phyloP scores from a whole-genome alignment of 495 filamentous ascomycete genomes.

The Polyplosphaeria fusca region DNA sequence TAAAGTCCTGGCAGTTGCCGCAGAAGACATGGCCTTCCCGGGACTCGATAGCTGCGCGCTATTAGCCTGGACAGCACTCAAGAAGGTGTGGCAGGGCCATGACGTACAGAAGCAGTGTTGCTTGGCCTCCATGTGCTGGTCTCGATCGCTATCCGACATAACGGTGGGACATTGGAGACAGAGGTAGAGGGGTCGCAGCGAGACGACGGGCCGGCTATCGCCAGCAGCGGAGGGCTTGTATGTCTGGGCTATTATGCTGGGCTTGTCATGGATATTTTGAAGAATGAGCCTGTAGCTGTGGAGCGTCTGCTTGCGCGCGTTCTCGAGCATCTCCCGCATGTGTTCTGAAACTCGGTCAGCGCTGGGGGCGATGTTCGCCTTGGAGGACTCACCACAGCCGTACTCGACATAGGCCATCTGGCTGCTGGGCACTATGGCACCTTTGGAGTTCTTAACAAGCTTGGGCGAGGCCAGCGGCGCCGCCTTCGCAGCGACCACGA shows the following conservation, averaged over 20 bases:
- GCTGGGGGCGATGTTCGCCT: neutral
- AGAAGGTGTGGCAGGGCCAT: no score
- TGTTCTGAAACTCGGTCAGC: constrained; percentile 35
- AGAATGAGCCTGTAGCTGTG: constrained; percentile 37
- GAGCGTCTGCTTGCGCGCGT: constrained; percentile 32
- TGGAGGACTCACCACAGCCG: constrained; percentile 35
- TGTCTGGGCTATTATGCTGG: constrained; percentile 33
- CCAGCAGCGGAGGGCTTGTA: constrained; percentile 19
- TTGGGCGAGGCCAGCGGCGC: constrained; percentile 40
- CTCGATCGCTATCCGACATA: constrained; percentile 53
- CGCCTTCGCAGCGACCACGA: constrained; percentile 29
- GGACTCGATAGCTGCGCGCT: constrained; percentile 72
- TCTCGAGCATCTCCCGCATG: constrained; percentile 35
- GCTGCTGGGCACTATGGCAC: constrained; percentile 23
- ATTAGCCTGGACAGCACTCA: no score
- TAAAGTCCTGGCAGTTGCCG: constrained; percentile 77
- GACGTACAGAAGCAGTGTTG: constrained; percentile 61
- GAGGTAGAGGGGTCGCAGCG: constrained; percentile 57
- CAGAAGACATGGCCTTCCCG: constrained; percentile 73
- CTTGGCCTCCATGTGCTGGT: constrained; percentile 56
- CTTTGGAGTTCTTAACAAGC: constrained; percentile 39
- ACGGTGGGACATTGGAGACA: constrained; percentile 67
- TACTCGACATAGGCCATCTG: constrained; percentile 26
- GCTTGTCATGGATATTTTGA: constrained; percentile 33
- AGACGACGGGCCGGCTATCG: constrained; percentile 41